Percentiles rank a stretch among this genome's conserved stretches.
These are phyloP conservation scores for Clitopilus hobsonii DNA, from an alignment of 768 basidiomycete species.

Conservation along the genomic window DNA sequence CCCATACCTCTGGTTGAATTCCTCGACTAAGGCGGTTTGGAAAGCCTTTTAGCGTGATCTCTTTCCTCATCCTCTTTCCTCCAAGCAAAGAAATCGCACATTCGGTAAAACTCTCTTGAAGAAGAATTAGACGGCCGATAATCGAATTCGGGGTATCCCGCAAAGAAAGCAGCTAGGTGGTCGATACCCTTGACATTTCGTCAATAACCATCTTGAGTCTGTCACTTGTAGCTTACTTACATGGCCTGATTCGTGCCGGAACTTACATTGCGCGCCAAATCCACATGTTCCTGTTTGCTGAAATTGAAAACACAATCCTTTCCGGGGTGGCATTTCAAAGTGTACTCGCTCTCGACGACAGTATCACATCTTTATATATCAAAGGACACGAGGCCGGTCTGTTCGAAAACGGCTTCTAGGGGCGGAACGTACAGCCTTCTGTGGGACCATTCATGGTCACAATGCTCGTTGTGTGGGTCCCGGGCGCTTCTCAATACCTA, in stretches of 20 bases:
- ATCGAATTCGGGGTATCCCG: constrained; percentile 9
- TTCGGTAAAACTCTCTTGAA: constrained; percentile 11
- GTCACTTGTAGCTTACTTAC: neutral
- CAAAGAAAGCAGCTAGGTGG: neutral
- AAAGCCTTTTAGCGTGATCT: neutral
- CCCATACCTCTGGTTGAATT: constrained; percentile 1
- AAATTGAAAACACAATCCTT: neutral
- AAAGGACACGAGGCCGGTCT: too few relatives aligned
- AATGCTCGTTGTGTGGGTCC: neutral
- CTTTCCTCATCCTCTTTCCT: constrained; percentile 4
- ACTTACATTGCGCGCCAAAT: constrained; percentile 7
- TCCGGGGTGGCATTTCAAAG: neutral
- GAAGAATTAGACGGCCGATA: constrained; percentile 6
- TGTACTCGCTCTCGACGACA: neutral
- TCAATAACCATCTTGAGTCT: too few relatives aligned
- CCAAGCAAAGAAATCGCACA: constrained; percentile 12
- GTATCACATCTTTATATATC: neutral
- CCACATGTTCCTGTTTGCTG: neutral
- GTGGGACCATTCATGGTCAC: too few relatives aligned
- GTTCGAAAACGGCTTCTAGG: too few relatives aligned
- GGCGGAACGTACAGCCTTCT: too few relatives aligned
- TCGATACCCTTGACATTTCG: too few relatives aligned
- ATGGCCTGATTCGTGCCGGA: neutral
- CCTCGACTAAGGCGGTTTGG: neutral
- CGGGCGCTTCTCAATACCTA: neutral